phyloP scores from a whole-genome alignment of 164 flowering plant genomes.

The Aristolochia contorta region DNA sequence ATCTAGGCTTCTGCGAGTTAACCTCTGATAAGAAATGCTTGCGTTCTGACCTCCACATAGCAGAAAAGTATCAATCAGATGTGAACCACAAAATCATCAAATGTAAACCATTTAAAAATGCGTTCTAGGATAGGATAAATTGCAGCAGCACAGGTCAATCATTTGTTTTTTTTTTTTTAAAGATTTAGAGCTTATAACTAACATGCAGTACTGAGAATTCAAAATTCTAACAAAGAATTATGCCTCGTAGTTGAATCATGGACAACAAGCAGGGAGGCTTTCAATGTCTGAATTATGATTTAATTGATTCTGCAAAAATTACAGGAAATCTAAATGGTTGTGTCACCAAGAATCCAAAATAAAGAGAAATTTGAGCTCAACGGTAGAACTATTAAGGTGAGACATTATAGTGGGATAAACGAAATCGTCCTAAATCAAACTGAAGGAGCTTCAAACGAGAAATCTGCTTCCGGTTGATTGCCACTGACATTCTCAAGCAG shows the following conservation, averaged over 20 bases:
- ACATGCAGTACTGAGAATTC: not conserved
- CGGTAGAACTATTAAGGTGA: not conserved
- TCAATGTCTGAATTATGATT: too few species aligned
- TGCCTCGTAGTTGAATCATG: too few species aligned
- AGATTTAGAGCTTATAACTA: not conserved
- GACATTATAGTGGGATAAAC: not conserved
- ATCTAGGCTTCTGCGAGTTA: conserved; percentile 21
- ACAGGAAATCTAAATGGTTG: too few species aligned
- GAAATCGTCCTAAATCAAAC: not conserved
- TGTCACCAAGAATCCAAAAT: too few species aligned
- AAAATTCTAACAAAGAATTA: not conserved
- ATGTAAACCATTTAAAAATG: not conserved
- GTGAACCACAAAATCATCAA: not conserved
- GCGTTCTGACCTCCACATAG: conserved; percentile 17
- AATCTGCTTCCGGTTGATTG: not conserved
- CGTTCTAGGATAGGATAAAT: not conserved
- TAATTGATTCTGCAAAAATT: too few species aligned
- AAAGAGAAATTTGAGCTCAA: not conserved
- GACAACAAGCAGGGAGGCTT: too few species aligned
- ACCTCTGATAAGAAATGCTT: conserved; percentile 27
- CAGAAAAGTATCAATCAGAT: not conserved
- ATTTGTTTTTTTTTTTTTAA: not conserved
- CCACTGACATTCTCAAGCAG: not conserved
- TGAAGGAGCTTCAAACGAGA: not conserved
- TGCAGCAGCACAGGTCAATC: not conserved